Evolutionary conservation across 805 yeast genomes (phyloP).

Genomic region (Kluyveromyces wickerhamii): DNA sequence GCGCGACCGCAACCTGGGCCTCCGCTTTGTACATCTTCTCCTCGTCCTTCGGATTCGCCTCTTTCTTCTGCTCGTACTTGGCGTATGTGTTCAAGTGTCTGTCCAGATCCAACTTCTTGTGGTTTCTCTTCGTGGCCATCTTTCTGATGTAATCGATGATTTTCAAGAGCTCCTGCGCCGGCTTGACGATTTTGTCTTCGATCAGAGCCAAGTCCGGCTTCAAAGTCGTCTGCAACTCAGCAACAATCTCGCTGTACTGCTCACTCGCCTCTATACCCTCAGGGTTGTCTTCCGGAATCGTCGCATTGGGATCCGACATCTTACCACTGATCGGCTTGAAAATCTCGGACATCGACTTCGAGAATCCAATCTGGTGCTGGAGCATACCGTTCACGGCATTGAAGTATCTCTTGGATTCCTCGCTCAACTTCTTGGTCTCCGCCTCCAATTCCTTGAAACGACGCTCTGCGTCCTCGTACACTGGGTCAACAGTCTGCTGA

Average conservation of each 20-base stretch:
- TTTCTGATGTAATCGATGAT: slow-evolving; percentile 79
- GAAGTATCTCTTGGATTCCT: slow-evolving; percentile 85
- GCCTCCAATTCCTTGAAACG: slow-evolving; percentile 86
- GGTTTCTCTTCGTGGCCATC: slow-evolving; percentile 93
- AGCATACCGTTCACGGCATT: slow-evolving; percentile 90
- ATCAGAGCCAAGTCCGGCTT: slow-evolving; percentile 91
- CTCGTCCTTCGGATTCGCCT: slow-evolving; percentile 81
- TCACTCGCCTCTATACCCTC: slow-evolving; percentile 94
- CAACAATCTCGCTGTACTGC: slow-evolving; percentile 81
- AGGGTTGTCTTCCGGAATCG: slow-evolving; percentile 88
- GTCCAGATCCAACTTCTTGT: slow-evolving; percentile 90
- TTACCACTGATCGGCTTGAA: slow-evolving; percentile 95
- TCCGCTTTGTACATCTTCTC: slow-evolving; percentile 84
- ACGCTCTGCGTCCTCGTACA: slow-evolving; percentile 91
- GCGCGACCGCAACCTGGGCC: slow-evolving; percentile 82
- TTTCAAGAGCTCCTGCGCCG: slow-evolving; percentile 83
- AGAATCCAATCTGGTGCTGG: slow-evolving; percentile 86
- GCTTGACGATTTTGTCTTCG: slow-evolving; percentile 80
- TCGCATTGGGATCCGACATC: slow-evolving; percentile 78
- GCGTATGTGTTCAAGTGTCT: slow-evolving; percentile 63
- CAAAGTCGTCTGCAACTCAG: slow-evolving; percentile 74
- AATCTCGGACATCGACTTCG: slow-evolving; percentile 91
- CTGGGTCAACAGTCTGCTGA: slow-evolving; percentile 69
- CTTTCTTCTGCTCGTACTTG: slow-evolving; percentile 76
- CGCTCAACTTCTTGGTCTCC: slow-evolving; percentile 83